A percentile compares a stretch with the other conserved stretches of the same genome.
phyloP scores from a whole-genome alignment of 192 early-diverging fungal species.

The Coemansia sp. region DNA sequence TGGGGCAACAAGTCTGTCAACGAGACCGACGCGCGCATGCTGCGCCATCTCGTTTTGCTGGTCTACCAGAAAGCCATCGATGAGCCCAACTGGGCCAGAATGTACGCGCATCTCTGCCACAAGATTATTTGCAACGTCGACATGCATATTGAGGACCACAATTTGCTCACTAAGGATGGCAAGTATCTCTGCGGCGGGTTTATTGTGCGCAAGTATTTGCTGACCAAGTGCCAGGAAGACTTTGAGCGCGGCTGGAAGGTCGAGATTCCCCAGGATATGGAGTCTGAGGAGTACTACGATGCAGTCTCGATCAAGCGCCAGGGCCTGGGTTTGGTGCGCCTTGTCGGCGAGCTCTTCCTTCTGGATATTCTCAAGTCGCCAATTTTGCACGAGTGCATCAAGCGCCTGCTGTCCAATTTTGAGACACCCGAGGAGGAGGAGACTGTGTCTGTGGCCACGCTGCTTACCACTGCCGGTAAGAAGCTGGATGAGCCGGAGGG shows the following conservation, averaged over 20 bases:
- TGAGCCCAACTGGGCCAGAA: constrained; percentile 81
- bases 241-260: constrained; percentile 90
- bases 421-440: constrained; percentile 91
- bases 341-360: constrained; percentile 96
- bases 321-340: constrained; percentile 86
- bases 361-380: constrained; percentile 83
- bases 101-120: constrained; percentile 87
- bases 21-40: constrained; percentile 65
- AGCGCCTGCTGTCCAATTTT: constrained; percentile 69
- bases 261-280: constrained; percentile 69
- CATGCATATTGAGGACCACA: constrained; percentile 57
- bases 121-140: constrained; percentile 68
- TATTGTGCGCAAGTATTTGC: constrained; percentile 86
- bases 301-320: constrained; percentile 89
- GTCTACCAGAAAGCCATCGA: constrained; percentile 96
- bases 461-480: constrained; percentile 84
- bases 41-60: constrained; percentile 78
- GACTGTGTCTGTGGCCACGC: constrained; percentile 85
- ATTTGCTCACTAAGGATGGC: constrained; percentile 49
- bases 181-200: constrained; percentile 55
- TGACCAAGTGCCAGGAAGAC: constrained; percentile 93
- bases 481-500: constrained; percentile 64
- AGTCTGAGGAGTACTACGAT: constrained; percentile 79
- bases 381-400: constrained; percentile 93
- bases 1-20: constrained; percentile 70